Evolutionary conservation across 352 stramenopile species (phyloP).

Genomic region (Pythium aphanidermatum): DNA sequence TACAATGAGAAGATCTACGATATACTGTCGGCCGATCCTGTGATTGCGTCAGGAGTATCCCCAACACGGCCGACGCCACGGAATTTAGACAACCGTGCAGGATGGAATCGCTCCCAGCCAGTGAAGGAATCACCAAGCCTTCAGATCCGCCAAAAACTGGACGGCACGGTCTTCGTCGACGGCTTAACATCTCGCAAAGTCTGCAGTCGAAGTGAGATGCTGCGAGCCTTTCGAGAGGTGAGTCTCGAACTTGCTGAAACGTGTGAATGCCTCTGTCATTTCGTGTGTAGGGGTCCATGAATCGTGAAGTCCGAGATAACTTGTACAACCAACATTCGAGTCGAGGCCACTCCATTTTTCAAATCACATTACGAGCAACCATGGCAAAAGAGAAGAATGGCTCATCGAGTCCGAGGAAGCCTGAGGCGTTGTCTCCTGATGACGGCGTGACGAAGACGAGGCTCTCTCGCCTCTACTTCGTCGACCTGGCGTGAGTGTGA

Average conservation of each 20-base stretch:
- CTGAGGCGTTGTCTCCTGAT: background rate
- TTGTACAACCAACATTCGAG: conserved; percentile 69
- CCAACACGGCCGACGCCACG: background rate
- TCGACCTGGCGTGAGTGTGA: conserved; percentile 53
- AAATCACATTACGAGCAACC: conserved; percentile 53
- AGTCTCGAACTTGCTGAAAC: background rate
- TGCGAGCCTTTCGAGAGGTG: conserved; percentile 61
- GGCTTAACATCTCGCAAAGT: conserved; percentile 55
- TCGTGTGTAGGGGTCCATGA: conserved; percentile 40
- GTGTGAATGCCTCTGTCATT: background rate
- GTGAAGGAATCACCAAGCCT: conserved; percentile 48
- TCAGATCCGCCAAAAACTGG: conserved; percentile 54
- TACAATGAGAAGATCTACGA: conserved; percentile 81
- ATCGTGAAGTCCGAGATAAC: conserved; percentile 67
- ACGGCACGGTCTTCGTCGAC: conserved; percentile 64
- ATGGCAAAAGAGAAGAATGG: conserved; percentile 1
- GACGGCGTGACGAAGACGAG: conserved; percentile 24
- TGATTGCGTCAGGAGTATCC: background rate
- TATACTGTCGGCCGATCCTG: conserved; percentile 37
- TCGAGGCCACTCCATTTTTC: conserved; percentile 66
- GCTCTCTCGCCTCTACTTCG: conserved; percentile 57
- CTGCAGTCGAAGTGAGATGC: conserved; percentile 32
- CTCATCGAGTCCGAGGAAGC: conserved; percentile 4
- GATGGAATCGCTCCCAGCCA: conserved; percentile 46
- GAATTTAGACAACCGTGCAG: conserved; percentile 18